Percentiles rank a stretch among this genome's conserved stretches.
These are phyloP conservation scores for Suillus bovinus DNA, from an alignment of 768 basidiomycete genomes.

Conservation along the genomic window DNA sequence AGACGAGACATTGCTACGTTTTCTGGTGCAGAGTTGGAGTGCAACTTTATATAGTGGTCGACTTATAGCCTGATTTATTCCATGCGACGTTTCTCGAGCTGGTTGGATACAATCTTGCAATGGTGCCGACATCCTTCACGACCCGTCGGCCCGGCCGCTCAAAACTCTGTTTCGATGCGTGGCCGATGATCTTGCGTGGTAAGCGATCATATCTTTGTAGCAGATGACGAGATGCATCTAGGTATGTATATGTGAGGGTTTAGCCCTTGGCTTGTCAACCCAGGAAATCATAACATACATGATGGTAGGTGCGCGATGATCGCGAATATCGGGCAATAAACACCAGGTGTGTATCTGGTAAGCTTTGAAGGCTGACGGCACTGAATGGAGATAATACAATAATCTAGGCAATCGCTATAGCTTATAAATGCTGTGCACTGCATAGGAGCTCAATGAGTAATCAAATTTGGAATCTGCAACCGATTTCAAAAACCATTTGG, in stretches of 20 bases:
- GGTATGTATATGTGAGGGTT: not conserved
- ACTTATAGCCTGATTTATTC: not conserved
- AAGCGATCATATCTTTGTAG: not conserved
- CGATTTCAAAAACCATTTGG: too few relatives aligned
- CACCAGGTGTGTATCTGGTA: too few relatives aligned
- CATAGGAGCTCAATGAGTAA: not conserved
- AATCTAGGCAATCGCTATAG: too few relatives aligned
- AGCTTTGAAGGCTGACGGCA: not conserved
- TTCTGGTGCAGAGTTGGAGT: not conserved
- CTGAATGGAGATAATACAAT: not conserved
- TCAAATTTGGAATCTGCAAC: not conserved
- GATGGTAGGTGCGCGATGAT: not conserved
- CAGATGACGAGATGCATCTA: not conserved
- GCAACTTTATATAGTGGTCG: not conserved
- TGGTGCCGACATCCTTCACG: not conserved
- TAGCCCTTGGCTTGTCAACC: not conserved
- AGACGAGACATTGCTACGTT: not conserved
- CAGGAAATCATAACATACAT: not conserved
- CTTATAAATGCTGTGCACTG: not conserved
- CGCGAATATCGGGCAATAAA: not conserved
- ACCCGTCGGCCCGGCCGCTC: not conserved
- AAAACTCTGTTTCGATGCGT: not conserved
- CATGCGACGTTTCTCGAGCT: not conserved
- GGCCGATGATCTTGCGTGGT: not conserved
- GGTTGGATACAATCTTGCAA: not conserved